Conservation (phyloP, 2,329 filamentous ascomycete genomes). For the Xylariaceae sp. region DNA sequence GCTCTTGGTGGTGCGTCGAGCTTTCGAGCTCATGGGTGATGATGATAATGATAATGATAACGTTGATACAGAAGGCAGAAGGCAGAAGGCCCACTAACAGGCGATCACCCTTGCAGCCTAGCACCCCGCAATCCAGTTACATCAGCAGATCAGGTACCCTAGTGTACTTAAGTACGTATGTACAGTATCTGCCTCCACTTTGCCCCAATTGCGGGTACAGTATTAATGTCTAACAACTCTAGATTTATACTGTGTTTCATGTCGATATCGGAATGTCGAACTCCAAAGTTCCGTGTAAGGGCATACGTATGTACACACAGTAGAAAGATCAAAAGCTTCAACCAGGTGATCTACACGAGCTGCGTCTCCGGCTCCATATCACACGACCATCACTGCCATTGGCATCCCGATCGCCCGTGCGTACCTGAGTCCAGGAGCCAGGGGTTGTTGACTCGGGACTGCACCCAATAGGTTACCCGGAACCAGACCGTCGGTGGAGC, state of each 20-base stretch:
- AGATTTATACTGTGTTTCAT: conserved; percentile 1
- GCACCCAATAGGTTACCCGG: conserved; percentile 8
- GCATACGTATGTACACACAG: too few relatives aligned
- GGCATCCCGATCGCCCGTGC: conserved; percentile 4
- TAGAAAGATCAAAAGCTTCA: conserved; percentile 13
- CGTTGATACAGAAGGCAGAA: too few relatives aligned
- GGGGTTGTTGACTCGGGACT: conserved; percentile 5
- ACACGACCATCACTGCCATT: conserved; percentile 16
- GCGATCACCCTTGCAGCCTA: background rate
- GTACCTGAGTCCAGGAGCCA: conserved; percentile 10
- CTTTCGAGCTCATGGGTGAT: background rate
- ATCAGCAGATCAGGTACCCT: too few relatives aligned
- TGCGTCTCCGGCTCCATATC: conserved; percentile 25
- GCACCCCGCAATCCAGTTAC: background rate
- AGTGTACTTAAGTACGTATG: too few relatives aligned
- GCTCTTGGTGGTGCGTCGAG: background rate
- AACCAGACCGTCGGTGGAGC: background rate
- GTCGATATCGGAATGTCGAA: conserved; percentile 14
- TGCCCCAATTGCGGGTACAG: background rate
- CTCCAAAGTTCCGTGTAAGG: conserved; percentile 13
- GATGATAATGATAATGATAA: too few relatives aligned
- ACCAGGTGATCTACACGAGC: conserved; percentile 19
- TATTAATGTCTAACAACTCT: background rate
- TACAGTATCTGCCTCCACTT: background rate
- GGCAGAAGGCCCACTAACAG: background rate